These are phyloP conservation scores for Galium porrigens DNA, from an alignment of 305 asterid genomes.

Conservation along the genomic window DNA sequence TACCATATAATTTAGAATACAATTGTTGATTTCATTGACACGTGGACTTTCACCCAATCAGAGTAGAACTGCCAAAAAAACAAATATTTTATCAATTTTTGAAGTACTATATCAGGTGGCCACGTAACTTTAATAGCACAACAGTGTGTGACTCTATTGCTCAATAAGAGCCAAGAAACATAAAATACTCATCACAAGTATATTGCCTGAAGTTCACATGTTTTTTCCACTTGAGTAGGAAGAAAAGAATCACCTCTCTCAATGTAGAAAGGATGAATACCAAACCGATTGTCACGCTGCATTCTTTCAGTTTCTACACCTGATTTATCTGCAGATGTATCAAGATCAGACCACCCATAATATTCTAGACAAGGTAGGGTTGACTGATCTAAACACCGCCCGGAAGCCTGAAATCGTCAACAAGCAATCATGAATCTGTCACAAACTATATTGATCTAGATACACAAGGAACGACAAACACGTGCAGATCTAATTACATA, in stretches of 20 bases:
- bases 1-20: background rate
- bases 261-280: constrained; percentile 87
- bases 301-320: constrained; percentile 35
- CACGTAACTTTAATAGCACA: too few relatives aligned
- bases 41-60: background rate
- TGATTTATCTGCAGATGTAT: constrained; percentile 24
- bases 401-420: constrained; percentile 40
- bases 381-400: constrained; percentile 32
- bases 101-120: background rate
- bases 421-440: background rate
- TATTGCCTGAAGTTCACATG: background rate
- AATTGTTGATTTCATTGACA: too few relatives aligned
- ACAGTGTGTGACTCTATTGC: background rate
- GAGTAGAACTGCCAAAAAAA: background rate
- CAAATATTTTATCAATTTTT: constrained; percentile 13
- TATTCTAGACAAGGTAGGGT: constrained; percentile 35
- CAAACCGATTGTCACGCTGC: constrained; percentile 55
- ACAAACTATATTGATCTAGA: background rate
- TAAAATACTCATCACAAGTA: background rate
- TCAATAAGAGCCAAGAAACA: background rate
- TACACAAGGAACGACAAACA: background rate
- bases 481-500: too few relatives aligned
- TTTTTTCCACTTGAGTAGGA: background rate
- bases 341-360: constrained; percentile 64
- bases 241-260: constrained; percentile 42